Conservation (phyloP, 1,139 yeast species). For the Suhomyces kunorum region DNA sequence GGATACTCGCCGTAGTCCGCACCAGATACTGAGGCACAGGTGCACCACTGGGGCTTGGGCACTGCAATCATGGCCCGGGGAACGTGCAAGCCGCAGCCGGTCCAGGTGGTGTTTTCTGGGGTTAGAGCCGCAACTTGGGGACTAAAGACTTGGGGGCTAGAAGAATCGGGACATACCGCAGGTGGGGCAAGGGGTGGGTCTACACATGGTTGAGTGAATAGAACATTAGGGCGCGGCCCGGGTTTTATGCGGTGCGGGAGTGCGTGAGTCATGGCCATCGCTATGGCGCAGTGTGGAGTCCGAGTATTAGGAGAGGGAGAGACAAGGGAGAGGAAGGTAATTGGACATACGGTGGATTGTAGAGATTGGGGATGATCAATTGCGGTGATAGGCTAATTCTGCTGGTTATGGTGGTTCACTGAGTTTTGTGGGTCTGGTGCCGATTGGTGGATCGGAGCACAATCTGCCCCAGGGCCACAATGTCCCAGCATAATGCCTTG, state of each 20-base stretch:
- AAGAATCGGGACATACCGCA: constrained; percentile 16
- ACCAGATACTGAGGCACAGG: constrained; percentile 22
- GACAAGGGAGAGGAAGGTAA: too few species aligned
- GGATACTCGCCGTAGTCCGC: constrained; percentile 17
- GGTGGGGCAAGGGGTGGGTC: constrained; percentile 17
- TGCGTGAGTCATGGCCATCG: too few species aligned
- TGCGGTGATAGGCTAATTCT: too few species aligned
- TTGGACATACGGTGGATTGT: too few species aligned
- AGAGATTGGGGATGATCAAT: too few species aligned
- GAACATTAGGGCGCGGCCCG: background rate
- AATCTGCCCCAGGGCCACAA: too few species aligned
- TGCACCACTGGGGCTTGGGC: constrained; percentile 40
- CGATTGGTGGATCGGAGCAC: too few species aligned
- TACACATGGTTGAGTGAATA: constrained; percentile 14
- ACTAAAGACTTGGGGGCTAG: background rate
- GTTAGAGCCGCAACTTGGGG: constrained; percentile 8
- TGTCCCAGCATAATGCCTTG: too few species aligned
- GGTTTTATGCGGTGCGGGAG: background rate
- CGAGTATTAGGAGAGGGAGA: too few species aligned
- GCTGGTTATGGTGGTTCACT: too few species aligned
- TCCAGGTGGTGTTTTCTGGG: constrained; percentile 38
- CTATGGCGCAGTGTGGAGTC: too few species aligned
- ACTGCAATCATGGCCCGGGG: constrained; percentile 39
- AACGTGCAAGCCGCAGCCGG: constrained; percentile 50
- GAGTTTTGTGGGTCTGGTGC: too few species aligned